Evolutionary conservation across 2,329 filamentous ascomycete species (phyloP).

Genomic region (Sclerotinia trifoliorum): DNA sequence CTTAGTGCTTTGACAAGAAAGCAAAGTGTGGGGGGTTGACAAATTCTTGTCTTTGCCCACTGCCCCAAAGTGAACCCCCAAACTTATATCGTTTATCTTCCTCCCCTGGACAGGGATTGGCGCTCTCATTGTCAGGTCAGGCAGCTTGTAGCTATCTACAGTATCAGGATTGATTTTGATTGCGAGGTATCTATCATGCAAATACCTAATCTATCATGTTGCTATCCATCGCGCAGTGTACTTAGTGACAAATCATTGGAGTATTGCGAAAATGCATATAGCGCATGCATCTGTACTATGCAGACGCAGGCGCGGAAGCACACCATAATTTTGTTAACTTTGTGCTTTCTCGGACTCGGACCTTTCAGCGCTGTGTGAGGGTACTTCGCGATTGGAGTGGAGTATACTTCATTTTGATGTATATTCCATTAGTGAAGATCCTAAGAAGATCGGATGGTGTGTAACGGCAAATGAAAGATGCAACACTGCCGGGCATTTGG

Average conservation of each 20-base stretch:
- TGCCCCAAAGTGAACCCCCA: constrained; percentile 20
- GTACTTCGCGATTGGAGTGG: not conserved
- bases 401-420: not conserved
- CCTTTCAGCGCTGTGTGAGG: not conserved
- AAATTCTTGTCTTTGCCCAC: constrained; percentile 3
- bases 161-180: constrained; percentile 24
- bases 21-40: constrained; percentile 20
- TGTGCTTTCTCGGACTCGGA: constrained; percentile 13
- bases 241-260: not conserved
- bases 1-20: constrained; percentile 3
- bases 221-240: constrained; percentile 12
- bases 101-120: not conserved
- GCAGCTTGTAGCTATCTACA: constrained; percentile 31
- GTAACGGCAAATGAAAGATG: constrained; percentile 5
- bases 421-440: constrained; percentile 6
- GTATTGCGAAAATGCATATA: constrained; percentile 1
- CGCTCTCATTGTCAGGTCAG: constrained; percentile 25
- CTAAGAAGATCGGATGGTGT: not conserved
- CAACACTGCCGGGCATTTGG: constrained; percentile 4
- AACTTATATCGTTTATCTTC: constrained; percentile 24
- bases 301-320: constrained; percentile 22
- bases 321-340: constrained; percentile 5
- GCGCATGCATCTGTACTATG: constrained; percentile 17
- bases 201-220: constrained; percentile 16
- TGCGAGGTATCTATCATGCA: constrained; percentile 14